Evolutionary conservation across 2,329 filamentous ascomycete genomes (phyloP).

Genomic region (Teratosphaeria epicoccoides): DNA sequence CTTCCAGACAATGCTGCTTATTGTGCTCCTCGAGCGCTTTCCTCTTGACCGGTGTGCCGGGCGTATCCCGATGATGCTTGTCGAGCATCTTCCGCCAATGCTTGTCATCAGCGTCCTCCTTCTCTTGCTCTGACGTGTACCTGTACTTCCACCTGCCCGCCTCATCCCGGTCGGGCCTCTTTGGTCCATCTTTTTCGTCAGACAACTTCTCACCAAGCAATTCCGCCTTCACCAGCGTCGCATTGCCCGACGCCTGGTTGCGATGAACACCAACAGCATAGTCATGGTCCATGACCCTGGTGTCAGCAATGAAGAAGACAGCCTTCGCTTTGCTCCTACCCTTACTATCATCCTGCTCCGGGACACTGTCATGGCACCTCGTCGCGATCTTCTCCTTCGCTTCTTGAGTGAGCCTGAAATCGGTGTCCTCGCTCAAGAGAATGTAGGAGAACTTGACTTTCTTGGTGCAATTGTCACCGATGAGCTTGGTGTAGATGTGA

Average conservation of each 20-base stretch:
- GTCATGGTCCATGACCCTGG: not conserved
- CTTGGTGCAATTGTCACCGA: not conserved
- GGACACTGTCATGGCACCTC: not conserved
- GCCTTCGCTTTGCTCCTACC: not conserved
- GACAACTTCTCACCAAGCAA: not conserved
- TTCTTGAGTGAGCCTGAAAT: not conserved
- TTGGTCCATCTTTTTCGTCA: slow-evolving; percentile 1
- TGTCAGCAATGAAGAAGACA: not conserved
- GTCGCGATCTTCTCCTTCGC: not conserved
- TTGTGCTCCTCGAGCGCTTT: not conserved
- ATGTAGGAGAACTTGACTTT: slow-evolving; percentile 1
- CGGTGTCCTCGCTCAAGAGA: not conserved
- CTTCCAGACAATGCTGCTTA: not conserved
- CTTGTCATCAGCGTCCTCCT: not conserved
- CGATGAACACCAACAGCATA: not conserved
- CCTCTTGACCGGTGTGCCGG: not conserved
- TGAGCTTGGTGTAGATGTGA: not conserved
- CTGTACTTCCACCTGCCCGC: not conserved
- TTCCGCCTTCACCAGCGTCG: not conserved
- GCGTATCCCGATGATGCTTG: too few relatives aligned
- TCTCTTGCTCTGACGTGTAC: not conserved
- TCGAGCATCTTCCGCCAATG: not conserved
- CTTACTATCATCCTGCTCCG: not conserved
- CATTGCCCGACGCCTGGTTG: slow-evolving; percentile 2
- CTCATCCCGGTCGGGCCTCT: not conserved